A percentile compares a stretch with the other conserved stretches of the same genome.
Evolutionary conservation across 257 asterid genomes (phyloP).

Genomic region (Euphrasia confusa): DNA sequence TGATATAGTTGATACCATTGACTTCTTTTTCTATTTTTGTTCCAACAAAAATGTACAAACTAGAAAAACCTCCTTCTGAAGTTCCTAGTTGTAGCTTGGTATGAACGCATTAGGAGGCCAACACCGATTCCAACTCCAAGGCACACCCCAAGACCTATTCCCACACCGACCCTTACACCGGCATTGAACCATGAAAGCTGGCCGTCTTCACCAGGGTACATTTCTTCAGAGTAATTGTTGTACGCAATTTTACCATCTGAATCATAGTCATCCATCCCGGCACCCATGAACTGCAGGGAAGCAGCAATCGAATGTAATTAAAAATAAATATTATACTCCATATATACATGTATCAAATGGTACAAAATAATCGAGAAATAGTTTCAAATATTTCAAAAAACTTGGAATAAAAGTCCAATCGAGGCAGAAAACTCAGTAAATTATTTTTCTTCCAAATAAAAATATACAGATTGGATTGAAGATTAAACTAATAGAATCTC

Average conservation of each 20-base stretch:
- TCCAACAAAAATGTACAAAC: constrained; percentile 19
- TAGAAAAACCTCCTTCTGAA: constrained; percentile 52
- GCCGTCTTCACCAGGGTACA: constrained; percentile 57
- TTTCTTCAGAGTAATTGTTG: constrained; percentile 43
- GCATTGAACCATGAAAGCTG: constrained; percentile 62
- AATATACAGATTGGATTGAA: not conserved
- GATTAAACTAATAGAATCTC: constrained; percentile 2
- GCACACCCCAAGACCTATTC: constrained; percentile 65
- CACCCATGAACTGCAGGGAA: constrained; percentile 33
- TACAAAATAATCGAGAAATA: too few relatives aligned
- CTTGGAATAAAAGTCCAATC: too few relatives aligned
- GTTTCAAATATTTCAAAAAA: too few relatives aligned
- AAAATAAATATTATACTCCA: not conserved
- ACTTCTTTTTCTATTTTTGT: not conserved
- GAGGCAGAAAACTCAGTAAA: constrained; percentile 1
- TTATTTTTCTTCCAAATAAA: constrained; percentile 1
- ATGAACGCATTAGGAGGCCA: constrained; percentile 55
- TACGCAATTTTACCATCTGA: constrained; percentile 40
- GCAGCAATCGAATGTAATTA: not conserved
- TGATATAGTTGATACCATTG: not conserved
- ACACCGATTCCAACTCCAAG: constrained; percentile 59
- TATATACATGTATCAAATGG: too few relatives aligned
- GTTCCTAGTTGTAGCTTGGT: constrained; percentile 53
- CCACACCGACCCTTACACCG: constrained; percentile 68
- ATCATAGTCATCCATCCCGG: constrained; percentile 39